Evolutionary conservation across 1,284 basidiomycete species (phyloP).

Genomic region (Cutaneotrichosporon sp.): DNA sequence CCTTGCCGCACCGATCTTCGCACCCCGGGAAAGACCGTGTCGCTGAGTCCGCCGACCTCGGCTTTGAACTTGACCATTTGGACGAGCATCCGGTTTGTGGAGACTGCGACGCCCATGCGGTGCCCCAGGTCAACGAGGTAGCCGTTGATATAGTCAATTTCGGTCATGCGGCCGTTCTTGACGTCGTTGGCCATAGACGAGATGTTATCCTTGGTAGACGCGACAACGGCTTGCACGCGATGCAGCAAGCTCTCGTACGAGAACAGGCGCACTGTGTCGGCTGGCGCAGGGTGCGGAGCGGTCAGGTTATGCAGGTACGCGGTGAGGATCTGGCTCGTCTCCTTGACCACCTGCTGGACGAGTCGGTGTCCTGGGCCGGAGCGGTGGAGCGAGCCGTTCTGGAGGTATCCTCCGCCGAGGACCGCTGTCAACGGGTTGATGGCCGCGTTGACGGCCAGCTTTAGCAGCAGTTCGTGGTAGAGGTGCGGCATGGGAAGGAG

Average conservation of each 20-base stretch:
- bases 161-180: slow-evolving; percentile 58
- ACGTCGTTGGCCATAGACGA: slow-evolving; percentile 77
- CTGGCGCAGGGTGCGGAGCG: slow-evolving; percentile 14
- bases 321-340: slow-evolving; percentile 57
- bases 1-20: neutral
- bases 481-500: slow-evolving; percentile 70
- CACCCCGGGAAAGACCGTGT: slow-evolving; percentile 1
- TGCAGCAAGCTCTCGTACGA: slow-evolving; percentile 31
- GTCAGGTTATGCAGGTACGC: slow-evolving; percentile 49
- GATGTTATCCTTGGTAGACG: slow-evolving; percentile 59
- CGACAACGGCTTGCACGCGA: slow-evolving; percentile 58
- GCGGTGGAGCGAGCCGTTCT: slow-evolving; percentile 68
- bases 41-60: slow-evolving; percentile 25
- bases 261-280: slow-evolving; percentile 38
- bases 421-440: slow-evolving; percentile 87
- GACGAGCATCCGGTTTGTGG: slow-evolving; percentile 59
- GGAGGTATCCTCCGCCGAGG: slow-evolving; percentile 57
- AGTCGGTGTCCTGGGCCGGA: slow-evolving; percentile 52
- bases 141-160: slow-evolving; percentile 82
- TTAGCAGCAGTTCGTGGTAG: slow-evolving; percentile 68
- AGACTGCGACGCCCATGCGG: slow-evolving; percentile 59
- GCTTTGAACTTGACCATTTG: slow-evolving; percentile 59
- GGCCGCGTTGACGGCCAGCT: slow-evolving; percentile 76
- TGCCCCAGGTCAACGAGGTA: slow-evolving; percentile 67
- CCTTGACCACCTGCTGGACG: slow-evolving; percentile 59